Evolutionary conservation across 768 basidiomycete genomes (phyloP).

Genomic region (Neoboletus brunneissimus): DNA sequence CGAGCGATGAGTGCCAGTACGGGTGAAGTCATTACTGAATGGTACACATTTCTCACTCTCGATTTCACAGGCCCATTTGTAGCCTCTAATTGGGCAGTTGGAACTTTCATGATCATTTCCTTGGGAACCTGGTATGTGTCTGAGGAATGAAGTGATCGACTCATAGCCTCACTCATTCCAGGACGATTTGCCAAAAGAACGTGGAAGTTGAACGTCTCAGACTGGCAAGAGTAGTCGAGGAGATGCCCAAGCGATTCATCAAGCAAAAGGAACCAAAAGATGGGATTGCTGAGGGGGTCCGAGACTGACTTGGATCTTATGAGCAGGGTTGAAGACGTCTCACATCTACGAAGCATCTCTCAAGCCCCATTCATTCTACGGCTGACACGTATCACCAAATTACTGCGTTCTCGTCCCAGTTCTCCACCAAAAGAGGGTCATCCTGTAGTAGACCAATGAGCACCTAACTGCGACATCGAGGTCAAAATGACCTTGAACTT

Average conservation of each 20-base stretch:
- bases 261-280: conserved; percentile 41
- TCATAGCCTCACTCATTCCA: conserved; percentile 27
- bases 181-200: conserved; percentile 64
- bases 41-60: conserved; percentile 5
- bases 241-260: conserved; percentile 53
- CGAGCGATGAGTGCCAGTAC: conserved; percentile 63
- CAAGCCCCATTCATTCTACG: neutral
- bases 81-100: conserved; percentile 79
- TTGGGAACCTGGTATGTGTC: conserved; percentile 63
- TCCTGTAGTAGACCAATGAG: conserved; percentile 38
- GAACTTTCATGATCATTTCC: conserved; percentile 67
- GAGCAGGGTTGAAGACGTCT: neutral
- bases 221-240: conserved; percentile 56
- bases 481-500: conserved; percentile 53
- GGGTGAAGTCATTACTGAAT: conserved; percentile 24
- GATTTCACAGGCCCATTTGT: conserved; percentile 46
- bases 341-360: neutral
- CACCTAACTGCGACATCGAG: too few relatives aligned
- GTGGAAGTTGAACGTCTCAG: conserved; percentile 52
- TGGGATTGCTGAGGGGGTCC: conserved; percentile 10
- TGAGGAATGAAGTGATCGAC: conserved; percentile 1
- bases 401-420: conserved; percentile 57
- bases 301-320: neutral
- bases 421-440: conserved; percentile 69
- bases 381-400: conserved; percentile 47